Evolutionary conservation across 1,284 basidiomycete species (phyloP), one percentile per base, ranked within the genome.

Genomic region (Marasmius sp.): DNA sequence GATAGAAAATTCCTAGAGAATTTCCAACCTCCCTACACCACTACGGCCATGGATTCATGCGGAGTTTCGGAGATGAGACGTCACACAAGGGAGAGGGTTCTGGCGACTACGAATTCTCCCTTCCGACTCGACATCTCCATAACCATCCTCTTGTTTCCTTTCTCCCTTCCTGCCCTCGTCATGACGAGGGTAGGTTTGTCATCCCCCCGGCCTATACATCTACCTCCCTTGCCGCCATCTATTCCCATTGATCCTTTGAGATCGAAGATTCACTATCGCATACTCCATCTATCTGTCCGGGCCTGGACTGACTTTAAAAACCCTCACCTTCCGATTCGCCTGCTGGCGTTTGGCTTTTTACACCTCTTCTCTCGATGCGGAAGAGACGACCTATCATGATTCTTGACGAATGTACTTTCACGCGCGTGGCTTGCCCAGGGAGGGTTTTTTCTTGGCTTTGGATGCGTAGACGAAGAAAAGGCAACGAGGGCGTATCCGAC

Each of bases 1-100:
- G 47, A 48, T 56, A 34, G 34, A 54, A 61, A 55, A 61, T 61
- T 64, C 62, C 62, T n/a, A 57, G 59, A 12, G 62, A 64, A 64
- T 64, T 61, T 61, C 33, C 27, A 59, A 50, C 11, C 14, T 36
- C 41, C 54, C 59, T 49, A 57, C 49, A 55, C 48, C 49, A 27
- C 49, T 34, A 49, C 50, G 43, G 57, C 50, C 50, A 58, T 20
- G 58, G 33, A 52, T 39, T 49, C 48, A 27, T 20, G 52, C 52
- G 14, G 52, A 54, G 12, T 54, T 54, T 33, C 37, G 16, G 33
- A 37, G n/a, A 10, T 18, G 52, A 11, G n/a, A 36, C 14, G 52
- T 33, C 18, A 27, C 20, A 8, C 45, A 47, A 20, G 45, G 45
- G 8, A 47, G 9, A 14, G 45, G 14, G 9, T 47, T 16, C 20